phyloP scores from a whole-genome alignment of 176 grass and related monocot genomes.

The Rhynchospora tenuis region DNA sequence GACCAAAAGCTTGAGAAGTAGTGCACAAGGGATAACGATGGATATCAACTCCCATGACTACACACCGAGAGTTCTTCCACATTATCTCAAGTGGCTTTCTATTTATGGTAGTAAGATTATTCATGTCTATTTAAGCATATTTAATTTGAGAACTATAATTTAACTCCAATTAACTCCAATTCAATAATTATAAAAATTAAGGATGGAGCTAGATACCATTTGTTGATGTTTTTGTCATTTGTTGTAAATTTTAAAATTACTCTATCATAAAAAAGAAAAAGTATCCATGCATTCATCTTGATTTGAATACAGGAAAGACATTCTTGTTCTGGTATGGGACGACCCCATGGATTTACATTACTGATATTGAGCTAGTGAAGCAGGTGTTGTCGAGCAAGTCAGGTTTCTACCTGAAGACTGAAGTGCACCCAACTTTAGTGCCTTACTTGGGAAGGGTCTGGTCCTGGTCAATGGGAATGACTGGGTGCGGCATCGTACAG shows the following conservation, averaged over 20 bases:
- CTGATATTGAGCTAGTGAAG: conserved; percentile 37
- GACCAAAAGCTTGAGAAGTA: conserved; percentile 17
- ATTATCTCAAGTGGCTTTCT: conserved; percentile 29
- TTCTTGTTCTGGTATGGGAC: conserved; percentile 50
- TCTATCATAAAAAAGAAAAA: background rate
- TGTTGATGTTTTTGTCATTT: too few species aligned
- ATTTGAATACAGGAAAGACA: conserved; percentile 29
- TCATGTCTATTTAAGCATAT: too few species aligned
- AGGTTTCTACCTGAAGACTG: conserved; percentile 34
- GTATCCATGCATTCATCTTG: background rate
- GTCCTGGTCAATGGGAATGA: conserved; percentile 28
- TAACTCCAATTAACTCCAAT: too few species aligned
- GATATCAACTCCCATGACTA: conserved; percentile 31
- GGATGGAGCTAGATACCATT: too few species aligned
- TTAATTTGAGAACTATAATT: too few species aligned
- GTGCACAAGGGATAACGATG: background rate
- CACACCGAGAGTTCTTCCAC: conserved; percentile 18
- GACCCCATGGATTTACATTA: conserved; percentile 31
- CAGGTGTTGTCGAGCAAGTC: conserved; percentile 50
- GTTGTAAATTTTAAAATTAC: too few species aligned
- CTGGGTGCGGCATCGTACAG: conserved; percentile 42
- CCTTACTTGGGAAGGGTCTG: conserved; percentile 45
- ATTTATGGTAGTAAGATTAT: conserved; percentile 29
- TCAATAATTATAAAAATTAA: too few species aligned
- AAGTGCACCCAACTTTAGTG: conserved; percentile 13